These are phyloP conservation scores for Pichia sp. DNA, from an alignment of 1,139 yeast genomes.

Conservation along the genomic window DNA sequence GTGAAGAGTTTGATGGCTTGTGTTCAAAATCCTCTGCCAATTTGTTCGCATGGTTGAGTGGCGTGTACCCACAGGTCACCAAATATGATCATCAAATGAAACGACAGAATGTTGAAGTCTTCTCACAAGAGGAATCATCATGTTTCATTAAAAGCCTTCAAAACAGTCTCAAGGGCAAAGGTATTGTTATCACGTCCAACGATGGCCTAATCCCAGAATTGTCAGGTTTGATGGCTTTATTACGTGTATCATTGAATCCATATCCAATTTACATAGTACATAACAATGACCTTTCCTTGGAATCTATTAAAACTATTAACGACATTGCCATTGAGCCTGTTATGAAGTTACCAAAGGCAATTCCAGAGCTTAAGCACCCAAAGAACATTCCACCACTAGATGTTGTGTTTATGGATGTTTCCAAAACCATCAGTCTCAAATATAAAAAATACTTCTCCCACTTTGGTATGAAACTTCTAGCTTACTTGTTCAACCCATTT, in stretches of 20 bases:
- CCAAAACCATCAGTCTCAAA: constrained; percentile 26
- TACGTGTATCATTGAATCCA: constrained; percentile 39
- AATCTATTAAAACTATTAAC: constrained; percentile 23
- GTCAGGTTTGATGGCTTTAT: constrained; percentile 35
- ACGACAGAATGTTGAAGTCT: constrained; percentile 9
- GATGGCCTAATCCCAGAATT: constrained; percentile 40
- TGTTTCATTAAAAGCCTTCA: constrained; percentile 38
- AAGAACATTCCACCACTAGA: constrained; percentile 31
- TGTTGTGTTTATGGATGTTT: constrained; percentile 41
- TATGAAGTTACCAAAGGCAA: constrained; percentile 25
- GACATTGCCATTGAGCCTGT: constrained; percentile 32
- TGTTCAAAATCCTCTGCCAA: constrained; percentile 5
- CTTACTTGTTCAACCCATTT: constrained; percentile 42
- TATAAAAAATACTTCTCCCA: constrained; percentile 32
- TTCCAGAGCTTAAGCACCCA: constrained; percentile 15
- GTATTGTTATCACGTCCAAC: constrained; percentile 44
- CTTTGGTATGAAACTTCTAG: constrained; percentile 43
- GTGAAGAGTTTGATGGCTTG: not conserved
- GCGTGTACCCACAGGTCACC: constrained; percentile 20
- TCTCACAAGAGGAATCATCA: not conserved
- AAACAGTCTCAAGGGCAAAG: constrained; percentile 36
- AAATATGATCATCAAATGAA: constrained; percentile 18
- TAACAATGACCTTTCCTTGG: constrained; percentile 32
- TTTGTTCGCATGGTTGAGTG: constrained; percentile 26
- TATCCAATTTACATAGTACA: constrained; percentile 51